phyloP scores from a whole-genome alignment of 805 yeast genomes.

The Saccharomycopsis capsularis region DNA sequence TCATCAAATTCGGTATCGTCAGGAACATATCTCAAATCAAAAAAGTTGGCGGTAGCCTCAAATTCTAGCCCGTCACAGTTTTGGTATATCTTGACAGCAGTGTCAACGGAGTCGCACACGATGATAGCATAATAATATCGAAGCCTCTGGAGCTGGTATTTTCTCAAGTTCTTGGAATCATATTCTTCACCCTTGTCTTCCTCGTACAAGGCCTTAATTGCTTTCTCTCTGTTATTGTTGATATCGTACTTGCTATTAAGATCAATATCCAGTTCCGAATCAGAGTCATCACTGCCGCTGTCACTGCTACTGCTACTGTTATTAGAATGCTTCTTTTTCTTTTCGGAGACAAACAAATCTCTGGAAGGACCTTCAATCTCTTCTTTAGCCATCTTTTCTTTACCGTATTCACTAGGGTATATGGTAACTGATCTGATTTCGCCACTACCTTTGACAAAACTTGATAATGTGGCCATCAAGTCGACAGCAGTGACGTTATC shows the following conservation, averaged over 20 bases:
- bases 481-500: conserved; percentile 87
- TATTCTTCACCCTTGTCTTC: conserved; percentile 81
- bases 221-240: conserved; percentile 39
- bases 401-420: conserved; percentile 89
- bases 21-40: conserved; percentile 88
- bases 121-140: conserved; percentile 92
- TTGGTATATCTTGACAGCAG: conserved; percentile 71
- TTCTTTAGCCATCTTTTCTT: conserved; percentile 83
- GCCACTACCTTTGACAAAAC: conserved; percentile 49
- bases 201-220: conserved; percentile 64
- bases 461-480: conserved; percentile 77
- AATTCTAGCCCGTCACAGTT: conserved; percentile 93
- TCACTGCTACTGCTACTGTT: conserved; percentile 44
- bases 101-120: conserved; percentile 62
- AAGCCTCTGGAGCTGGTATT: conserved; percentile 86
- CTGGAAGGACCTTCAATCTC: conserved; percentile 89
- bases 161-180: conserved; percentile 75
- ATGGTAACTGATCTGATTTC: conserved; percentile 63
- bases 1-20: conserved; percentile 80
- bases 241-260: conserved; percentile 21
- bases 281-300: conserved; percentile 30
- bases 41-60: conserved; percentile 90
- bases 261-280: conserved; percentile 18
- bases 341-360: conserved; percentile 58
- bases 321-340: conserved; percentile 30